Evolutionary conservation across 2,329 filamentous ascomycete genomes (phyloP).

Genomic region (Rhinocladiella similis): DNA sequence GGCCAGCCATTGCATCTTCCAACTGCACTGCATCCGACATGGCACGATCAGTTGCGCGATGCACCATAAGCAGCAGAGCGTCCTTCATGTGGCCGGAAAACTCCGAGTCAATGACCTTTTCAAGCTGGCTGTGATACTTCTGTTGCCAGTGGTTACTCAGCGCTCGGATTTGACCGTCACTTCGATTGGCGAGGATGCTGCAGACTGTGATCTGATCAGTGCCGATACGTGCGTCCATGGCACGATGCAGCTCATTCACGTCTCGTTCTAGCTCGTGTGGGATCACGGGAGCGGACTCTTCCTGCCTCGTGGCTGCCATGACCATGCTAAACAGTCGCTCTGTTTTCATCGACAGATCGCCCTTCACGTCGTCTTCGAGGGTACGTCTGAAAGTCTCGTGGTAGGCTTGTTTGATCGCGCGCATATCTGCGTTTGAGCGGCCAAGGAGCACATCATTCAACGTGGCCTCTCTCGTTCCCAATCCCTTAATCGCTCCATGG

Average conservation of each 20-base stretch:
- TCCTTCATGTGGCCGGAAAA: slow-evolving; percentile 93
- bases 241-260: slow-evolving; percentile 72
- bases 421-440: slow-evolving; percentile 82
- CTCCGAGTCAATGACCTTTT: slow-evolving; percentile 73
- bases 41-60: slow-evolving; percentile 73
- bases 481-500: slow-evolving; percentile 70
- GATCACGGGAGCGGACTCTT: slow-evolving; percentile 74
- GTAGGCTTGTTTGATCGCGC: slow-evolving; percentile 81
- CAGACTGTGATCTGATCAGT: slow-evolving; percentile 77
- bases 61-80: slow-evolving; percentile 77
- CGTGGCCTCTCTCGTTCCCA: slow-evolving; percentile 81
- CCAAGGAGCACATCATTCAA: slow-evolving; percentile 84
- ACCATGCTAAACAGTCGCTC: slow-evolving; percentile 83
- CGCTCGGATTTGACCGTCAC: slow-evolving; percentile 79
- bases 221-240: slow-evolving; percentile 67
- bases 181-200: slow-evolving; percentile 72
- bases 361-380: slow-evolving; percentile 71
- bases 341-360: slow-evolving; percentile 83
- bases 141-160: slow-evolving; percentile 73
- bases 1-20: slow-evolving; percentile 83
- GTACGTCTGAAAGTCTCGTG: slow-evolving; percentile 63
- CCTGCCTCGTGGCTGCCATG: slow-evolving; percentile 69
- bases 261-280: slow-evolving; percentile 74
- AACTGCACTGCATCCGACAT: slow-evolving; percentile 79
- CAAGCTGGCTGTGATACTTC: slow-evolving; percentile 69